Conservation (phyloP, 2,329 filamentous ascomycete species). For the Sporothrix mexicana region DNA sequence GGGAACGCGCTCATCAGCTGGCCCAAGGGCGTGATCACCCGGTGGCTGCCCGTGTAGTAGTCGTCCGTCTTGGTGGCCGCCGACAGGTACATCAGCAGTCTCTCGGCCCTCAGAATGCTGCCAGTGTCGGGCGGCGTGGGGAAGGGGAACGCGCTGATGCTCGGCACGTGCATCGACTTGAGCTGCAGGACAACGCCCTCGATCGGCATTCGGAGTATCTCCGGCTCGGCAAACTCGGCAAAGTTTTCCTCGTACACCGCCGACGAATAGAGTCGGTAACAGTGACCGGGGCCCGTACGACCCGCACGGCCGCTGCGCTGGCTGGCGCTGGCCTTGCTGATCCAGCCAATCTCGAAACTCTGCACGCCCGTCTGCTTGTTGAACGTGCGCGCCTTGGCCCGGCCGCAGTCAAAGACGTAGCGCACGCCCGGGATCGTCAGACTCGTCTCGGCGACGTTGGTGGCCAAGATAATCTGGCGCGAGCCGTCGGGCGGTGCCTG, state of each 20-base stretch:
- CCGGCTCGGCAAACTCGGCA: constrained; percentile 81
- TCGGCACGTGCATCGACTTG: constrained; percentile 90
- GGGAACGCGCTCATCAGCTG: constrained; percentile 87
- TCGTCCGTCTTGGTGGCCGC: constrained; percentile 64
- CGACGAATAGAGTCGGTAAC: constrained; percentile 92
- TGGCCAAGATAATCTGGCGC: constrained; percentile 86
- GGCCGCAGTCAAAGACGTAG: constrained; percentile 94
- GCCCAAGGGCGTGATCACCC: constrained; percentile 79
- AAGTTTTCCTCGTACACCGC: constrained; percentile 94
- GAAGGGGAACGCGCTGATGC: constrained; percentile 93
- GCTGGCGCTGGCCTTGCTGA: constrained; percentile 93
- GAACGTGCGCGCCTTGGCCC: constrained; percentile 90
- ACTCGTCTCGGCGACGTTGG: constrained; percentile 96
- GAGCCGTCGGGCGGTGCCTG: constrained; percentile 81
- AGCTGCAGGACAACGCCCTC: constrained; percentile 92
- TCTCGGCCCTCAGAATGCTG: constrained; percentile 82
- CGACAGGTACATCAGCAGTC: constrained; percentile 81
- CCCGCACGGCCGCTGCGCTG: constrained; percentile 93
- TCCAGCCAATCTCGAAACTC: constrained; percentile 94
- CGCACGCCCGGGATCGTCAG: constrained; percentile 93
- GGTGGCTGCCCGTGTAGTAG: constrained; percentile 43
- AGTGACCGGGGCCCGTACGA: constrained; percentile 93
- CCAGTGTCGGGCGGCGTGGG: constrained; percentile 83
- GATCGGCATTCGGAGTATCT: constrained; percentile 88
- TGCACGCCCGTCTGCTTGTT: constrained; percentile 90